Evolutionary conservation across 345 rosid genomes (phyloP).

Genomic region (Crucihimalaya himalaica): DNA sequence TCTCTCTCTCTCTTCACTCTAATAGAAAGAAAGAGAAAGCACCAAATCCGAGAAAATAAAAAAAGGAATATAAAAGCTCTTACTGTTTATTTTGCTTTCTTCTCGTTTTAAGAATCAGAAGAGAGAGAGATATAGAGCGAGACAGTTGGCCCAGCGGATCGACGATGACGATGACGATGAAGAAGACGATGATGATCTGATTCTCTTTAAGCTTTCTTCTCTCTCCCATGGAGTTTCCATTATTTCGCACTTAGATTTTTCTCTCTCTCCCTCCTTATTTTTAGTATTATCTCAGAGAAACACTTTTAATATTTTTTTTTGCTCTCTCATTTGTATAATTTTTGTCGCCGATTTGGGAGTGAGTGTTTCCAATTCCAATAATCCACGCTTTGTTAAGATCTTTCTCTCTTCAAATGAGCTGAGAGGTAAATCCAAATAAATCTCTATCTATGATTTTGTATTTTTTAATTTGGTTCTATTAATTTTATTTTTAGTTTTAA

Average conservation of each 20-base stretch:
- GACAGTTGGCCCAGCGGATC: conserved; percentile 79
- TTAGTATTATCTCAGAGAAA: conserved; percentile 15
- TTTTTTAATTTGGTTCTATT: background rate
- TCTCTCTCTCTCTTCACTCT: conserved; percentile 31
- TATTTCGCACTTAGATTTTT: conserved; percentile 32
- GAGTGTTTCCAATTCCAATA: background rate
- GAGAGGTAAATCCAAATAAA: conserved; percentile 47
- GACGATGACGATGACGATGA: conserved; percentile 56
- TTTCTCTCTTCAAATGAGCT: conserved; percentile 24
- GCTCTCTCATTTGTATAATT: conserved; percentile 4
- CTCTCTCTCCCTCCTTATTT: conserved; percentile 23
- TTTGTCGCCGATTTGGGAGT: conserved; percentile 49
- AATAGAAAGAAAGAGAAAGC: conserved; percentile 24
- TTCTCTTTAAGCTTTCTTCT: conserved; percentile 45
- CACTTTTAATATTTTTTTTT: background rate
- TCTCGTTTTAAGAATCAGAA: conserved; percentile 33
- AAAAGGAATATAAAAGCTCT: conserved; percentile 19
- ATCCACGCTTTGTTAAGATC: too few species aligned
- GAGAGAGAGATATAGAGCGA: conserved; percentile 32
- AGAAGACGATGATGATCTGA: conserved; percentile 41
- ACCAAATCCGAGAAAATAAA: conserved; percentile 30
- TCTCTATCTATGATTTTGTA: background rate
- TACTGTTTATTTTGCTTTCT: conserved; percentile 41
- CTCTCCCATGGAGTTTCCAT: conserved; percentile 29
- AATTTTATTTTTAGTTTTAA: background rate